A percentile compares a stretch with the other conserved stretches of the same genome.
Evolutionary conservation across 176 grass and related monocot species (phyloP).

Genomic region (Eragrostis curvula): DNA sequence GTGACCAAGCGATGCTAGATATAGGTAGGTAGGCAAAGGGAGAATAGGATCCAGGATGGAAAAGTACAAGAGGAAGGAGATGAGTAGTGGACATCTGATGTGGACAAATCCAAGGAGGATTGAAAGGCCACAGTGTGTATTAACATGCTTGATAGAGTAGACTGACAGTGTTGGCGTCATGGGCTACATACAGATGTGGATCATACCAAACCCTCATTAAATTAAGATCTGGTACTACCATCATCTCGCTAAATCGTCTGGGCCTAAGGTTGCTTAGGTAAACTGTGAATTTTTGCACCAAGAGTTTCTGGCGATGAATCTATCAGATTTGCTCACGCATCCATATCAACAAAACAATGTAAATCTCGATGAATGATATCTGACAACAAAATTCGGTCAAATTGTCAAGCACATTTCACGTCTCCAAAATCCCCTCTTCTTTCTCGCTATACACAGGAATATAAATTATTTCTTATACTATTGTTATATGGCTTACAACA

Average conservation of each 20-base stretch:
- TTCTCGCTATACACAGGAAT: conserved; percentile 61
- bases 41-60: conserved; percentile 9
- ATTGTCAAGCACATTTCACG: conserved; percentile 18
- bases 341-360: neutral
- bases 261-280: too few species aligned
- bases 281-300: too few species aligned
- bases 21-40: neutral
- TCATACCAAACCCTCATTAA: conserved; percentile 19
- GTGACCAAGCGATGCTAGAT: neutral
- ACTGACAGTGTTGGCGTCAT: neutral
- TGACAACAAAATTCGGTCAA: neutral
- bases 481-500: conserved; percentile 47
- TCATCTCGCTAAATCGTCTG: too few species aligned
- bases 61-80: conserved; percentile 33
- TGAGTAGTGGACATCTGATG: neutral
- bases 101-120: neutral
- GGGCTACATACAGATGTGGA: conserved; percentile 28
- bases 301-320: too few species aligned
- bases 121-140: neutral
- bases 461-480: conserved; percentile 43
- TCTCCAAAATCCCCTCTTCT: neutral
- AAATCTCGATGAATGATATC: conserved; percentile 10
- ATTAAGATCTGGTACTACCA: neutral
- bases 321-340: neutral
- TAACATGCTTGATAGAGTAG: neutral